Conservation (phyloP, 768 basidiomycete species). For the Clathrus columnatus region DNA sequence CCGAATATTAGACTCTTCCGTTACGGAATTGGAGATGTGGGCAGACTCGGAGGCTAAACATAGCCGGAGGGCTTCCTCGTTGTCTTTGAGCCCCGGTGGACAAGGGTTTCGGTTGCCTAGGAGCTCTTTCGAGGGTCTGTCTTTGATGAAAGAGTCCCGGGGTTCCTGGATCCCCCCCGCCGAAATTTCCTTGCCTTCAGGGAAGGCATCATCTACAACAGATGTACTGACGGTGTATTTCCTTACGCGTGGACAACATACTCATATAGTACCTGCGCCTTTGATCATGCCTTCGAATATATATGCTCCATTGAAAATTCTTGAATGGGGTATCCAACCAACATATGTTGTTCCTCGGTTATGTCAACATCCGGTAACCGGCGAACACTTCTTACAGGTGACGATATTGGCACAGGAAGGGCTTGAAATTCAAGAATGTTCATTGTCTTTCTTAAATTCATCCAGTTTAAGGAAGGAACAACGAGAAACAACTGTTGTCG, state of each 20-base stretch:
- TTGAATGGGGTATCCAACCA: slow-evolving; percentile 54
- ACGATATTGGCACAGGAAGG: slow-evolving; percentile 63
- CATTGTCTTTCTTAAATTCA: slow-evolving; percentile 37
- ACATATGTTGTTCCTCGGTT: slow-evolving; percentile 46
- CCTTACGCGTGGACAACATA: slow-evolving; percentile 60
- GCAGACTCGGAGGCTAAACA: slow-evolving; percentile 19
- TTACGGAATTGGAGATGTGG: slow-evolving; percentile 65
- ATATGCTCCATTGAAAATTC: slow-evolving; percentile 41
- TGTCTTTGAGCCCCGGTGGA: slow-evolving; percentile 17
- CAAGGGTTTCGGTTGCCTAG: slow-evolving; percentile 19
- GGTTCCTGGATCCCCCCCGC: slow-evolving; percentile 42
- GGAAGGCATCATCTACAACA: slow-evolving; percentile 15
- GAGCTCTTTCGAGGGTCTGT: slow-evolving; percentile 36
- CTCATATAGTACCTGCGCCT: slow-evolving; percentile 61
- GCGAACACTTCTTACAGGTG: slow-evolving; percentile 51
- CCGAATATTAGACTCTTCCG: slow-evolving; percentile 70
- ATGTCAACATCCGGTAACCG: slow-evolving; percentile 25
- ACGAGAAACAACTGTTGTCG: slow-evolving; percentile 35
- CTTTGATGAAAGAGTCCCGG: slow-evolving; percentile 30
- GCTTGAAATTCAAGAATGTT: slow-evolving; percentile 64
- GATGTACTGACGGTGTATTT: slow-evolving; percentile 42
- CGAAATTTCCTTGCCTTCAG: slow-evolving; percentile 26
- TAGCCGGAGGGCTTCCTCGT: neutral
- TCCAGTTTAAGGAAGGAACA: slow-evolving; percentile 30
- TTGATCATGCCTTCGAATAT: slow-evolving; percentile 44